Evolutionary conservation across 2,329 filamentous ascomycete species (phyloP).

Genomic region (Thielaviopsis populi): DNA sequence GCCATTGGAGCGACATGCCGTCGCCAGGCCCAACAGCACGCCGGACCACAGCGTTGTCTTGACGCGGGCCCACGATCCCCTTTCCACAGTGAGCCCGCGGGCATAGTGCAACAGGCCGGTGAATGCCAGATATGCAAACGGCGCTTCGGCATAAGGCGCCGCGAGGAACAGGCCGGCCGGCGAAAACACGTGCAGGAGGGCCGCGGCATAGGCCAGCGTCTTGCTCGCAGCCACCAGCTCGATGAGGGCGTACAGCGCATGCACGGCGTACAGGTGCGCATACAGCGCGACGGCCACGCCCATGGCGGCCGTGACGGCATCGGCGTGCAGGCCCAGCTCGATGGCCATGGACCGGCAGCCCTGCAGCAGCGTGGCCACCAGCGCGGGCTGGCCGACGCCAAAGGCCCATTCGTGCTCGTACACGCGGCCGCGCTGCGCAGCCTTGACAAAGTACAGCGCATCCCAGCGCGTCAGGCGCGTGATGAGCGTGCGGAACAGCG

Average conservation of each 20-base stretch:
- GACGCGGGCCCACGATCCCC: conserved; percentile 18
- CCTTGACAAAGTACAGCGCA: conserved; percentile 57
- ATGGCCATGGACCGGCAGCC: conserved; percentile 12
- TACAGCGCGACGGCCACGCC: conserved; percentile 54
- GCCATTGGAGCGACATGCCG: conserved; percentile 70
- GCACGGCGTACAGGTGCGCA: conserved; percentile 61
- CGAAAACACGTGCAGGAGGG: conserved; percentile 64
- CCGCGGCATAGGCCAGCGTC: conserved; percentile 27
- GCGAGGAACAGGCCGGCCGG: conserved; percentile 83
- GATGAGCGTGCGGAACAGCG: conserved; percentile 24
- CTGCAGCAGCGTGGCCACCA: conserved; percentile 10
- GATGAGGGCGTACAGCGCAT: conserved; percentile 63
- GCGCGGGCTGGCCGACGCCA: conserved; percentile 34
- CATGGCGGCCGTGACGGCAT: conserved; percentile 28
- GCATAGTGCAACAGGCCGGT: conserved; percentile 56
- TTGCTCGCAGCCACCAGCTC: conserved; percentile 48
- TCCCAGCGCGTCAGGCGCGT: conserved; percentile 62
- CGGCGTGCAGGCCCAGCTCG: conserved; percentile 13
- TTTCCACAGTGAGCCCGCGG: conserved; percentile 28
- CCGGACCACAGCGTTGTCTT: conserved; percentile 46
- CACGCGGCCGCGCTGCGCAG: conserved; percentile 47
- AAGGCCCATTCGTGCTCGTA: conserved; percentile 84
- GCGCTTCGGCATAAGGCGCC: conserved; percentile 68
- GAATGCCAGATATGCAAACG: conserved; percentile 67
- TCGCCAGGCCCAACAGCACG: conserved; percentile 54